Evolutionary conservation across 2,329 filamentous ascomycete species (phyloP).

Genomic region (Claviceps quebecensis): DNA sequence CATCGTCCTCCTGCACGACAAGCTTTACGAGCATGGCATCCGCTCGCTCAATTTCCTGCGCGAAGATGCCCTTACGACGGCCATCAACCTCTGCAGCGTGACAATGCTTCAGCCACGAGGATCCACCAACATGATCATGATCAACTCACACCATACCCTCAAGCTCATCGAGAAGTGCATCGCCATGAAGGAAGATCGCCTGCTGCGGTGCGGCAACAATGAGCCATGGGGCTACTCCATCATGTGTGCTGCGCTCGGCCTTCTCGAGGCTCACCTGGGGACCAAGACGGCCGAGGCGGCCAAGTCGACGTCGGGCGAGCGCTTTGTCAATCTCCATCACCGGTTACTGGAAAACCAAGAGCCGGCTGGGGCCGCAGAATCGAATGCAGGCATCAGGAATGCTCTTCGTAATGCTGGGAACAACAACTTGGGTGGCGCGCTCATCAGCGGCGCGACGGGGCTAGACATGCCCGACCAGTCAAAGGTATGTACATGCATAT

Average conservation of each 20-base stretch:
- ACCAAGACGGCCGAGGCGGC: slow-evolving; percentile 42
- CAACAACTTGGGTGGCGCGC: slow-evolving; percentile 10
- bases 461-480: slow-evolving; percentile 22
- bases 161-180: slow-evolving; percentile 48
- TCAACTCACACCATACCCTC: slow-evolving; percentile 45
- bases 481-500: slow-evolving; percentile 19
- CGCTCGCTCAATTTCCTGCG: slow-evolving; percentile 45
- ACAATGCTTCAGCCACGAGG: slow-evolving; percentile 45
- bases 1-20: slow-evolving; percentile 47
- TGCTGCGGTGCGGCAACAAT: slow-evolving; percentile 47
- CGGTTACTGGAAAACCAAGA: slow-evolving; percentile 42
- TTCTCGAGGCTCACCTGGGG: slow-evolving; percentile 45
- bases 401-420: background rate
- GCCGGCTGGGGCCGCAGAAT: slow-evolving; percentile 21
- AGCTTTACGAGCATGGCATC: slow-evolving; percentile 43
- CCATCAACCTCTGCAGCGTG: slow-evolving; percentile 47
- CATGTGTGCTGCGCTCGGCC: slow-evolving; percentile 45
- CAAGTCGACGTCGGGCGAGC: slow-evolving; percentile 44
- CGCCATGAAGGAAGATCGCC: slow-evolving; percentile 44
- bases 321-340: slow-evolving; percentile 45
- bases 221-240: slow-evolving; percentile 52
- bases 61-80: slow-evolving; percentile 44
- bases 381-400: background rate
- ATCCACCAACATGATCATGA: slow-evolving; percentile 48
- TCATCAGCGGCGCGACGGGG: slow-evolving; percentile 9